Base-by-base conservation (phyloP, 331 rosid genomes). In the Quercus phellos region DNA sequence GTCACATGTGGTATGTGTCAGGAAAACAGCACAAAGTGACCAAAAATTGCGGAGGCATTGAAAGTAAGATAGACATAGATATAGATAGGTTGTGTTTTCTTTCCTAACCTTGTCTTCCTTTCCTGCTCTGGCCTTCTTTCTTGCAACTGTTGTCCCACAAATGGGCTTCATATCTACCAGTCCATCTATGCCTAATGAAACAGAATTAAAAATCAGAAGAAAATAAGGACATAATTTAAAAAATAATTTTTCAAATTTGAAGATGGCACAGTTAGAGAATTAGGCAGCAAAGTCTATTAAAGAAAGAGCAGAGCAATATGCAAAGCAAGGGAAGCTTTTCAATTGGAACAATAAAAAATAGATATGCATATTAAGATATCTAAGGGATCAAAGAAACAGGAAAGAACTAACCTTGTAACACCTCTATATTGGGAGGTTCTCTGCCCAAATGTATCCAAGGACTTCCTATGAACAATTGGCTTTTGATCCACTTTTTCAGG, bases 151-250 rank as follows among this genome's bases (percentile, higher is more conserved):
- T 94, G 82, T 94, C 98, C 98, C 98, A 94, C n/a, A 94, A 85
- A 94, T 94, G 98, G 43, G 98, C 97, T 87, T 94, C 98, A 82
- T 92, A 94, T 86, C 98, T 86, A 54, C 98, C 98, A 46, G 98
- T 94, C 98, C 97, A 92, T 80, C 97, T 83, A 84, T 94, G 98
- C 85, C 97, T 94, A 78, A 84, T 42, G 73, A 78, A 38, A 51
- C 79, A 42, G 81, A 83, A 75, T 35, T 67, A 83, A 69, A 58
- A 54, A 32, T 19, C 64, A 68, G 19, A 11, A 12, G 32, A 61
- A 42, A 46, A n/a, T 1, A n/a, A 59, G 55, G 34, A 59, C 38
- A 46, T 4, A 38, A 42, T 55, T 79, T 17, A 21, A 13, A 30
- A 1, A 5, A 74, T 26, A 38, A 18, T 12, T 16, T 70, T 17